phyloP scores from a whole-genome alignment of 257 asterid genomes.

The Galeopsis tetrahit region DNA sequence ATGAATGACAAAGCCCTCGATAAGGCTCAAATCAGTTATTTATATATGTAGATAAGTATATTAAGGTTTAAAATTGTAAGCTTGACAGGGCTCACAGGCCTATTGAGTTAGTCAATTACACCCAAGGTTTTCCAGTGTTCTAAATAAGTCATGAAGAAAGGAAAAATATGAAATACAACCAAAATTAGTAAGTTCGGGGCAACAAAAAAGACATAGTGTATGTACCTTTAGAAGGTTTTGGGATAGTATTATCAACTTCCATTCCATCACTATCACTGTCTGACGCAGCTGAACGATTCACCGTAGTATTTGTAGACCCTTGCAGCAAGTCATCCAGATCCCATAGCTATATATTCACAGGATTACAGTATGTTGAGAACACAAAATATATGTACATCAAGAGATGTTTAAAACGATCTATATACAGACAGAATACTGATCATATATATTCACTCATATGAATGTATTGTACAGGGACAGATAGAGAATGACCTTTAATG shows the following conservation, averaged over 20 bases:
- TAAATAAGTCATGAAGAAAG: not conserved
- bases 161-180: not conserved
- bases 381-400: not conserved
- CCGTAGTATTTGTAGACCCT: constrained; percentile 50
- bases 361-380: constrained; percentile 6
- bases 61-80: not conserved
- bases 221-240: constrained; percentile 74
- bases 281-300: constrained; percentile 46
- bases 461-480: not conserved
- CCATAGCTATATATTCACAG: constrained; percentile 55
- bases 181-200: not conserved
- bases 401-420: not conserved
- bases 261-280: constrained; percentile 76
- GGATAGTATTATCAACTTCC: constrained; percentile 62
- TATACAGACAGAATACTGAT: not conserved
- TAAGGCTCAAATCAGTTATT: not conserved
- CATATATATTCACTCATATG: not conserved
- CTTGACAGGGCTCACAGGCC: not conserved
- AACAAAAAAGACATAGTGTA: not conserved
- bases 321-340: constrained; percentile 76
- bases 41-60: not conserved
- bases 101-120: not conserved
- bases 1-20: not conserved
- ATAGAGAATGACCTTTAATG: constrained; percentile 58
- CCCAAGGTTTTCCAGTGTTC: not conserved